Conservation (phyloP, 2,329 filamentous ascomycete species). For the Cytospora chrysosperma region DNA sequence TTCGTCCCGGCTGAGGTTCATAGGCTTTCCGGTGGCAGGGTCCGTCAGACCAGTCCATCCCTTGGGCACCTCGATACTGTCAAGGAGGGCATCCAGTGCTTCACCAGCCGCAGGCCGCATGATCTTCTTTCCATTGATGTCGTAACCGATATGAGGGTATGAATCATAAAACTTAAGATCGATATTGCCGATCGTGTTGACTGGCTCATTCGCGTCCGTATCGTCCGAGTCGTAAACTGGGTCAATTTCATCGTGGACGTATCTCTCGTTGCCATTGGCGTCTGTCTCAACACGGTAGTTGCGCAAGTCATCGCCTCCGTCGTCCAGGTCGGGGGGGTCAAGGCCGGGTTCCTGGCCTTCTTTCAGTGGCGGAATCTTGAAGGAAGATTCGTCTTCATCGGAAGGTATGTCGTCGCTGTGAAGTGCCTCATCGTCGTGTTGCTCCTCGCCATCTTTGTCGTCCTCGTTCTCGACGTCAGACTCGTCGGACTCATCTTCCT, state of each 20-base stretch:
- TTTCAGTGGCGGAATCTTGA: slow-evolving; percentile 18
- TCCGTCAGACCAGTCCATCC: slow-evolving; percentile 97
- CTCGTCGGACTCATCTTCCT: slow-evolving; percentile 41
- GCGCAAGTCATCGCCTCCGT: slow-evolving; percentile 40
- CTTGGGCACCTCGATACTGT: slow-evolving; percentile 95
- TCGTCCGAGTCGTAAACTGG: slow-evolving; percentile 96
- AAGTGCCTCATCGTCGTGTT: slow-evolving; percentile 39
- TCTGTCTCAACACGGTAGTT: slow-evolving; percentile 66
- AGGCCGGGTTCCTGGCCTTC: slow-evolving; percentile 23
- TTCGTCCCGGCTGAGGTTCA: slow-evolving; percentile 85
- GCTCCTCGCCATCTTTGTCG: slow-evolving; percentile 41
- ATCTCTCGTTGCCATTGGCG: slow-evolving; percentile 86
- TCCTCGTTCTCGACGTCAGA: slow-evolving; percentile 48
- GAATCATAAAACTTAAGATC: slow-evolving; percentile 93
- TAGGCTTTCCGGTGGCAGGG: slow-evolving; percentile 86
- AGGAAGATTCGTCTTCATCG: slow-evolving; percentile 29
- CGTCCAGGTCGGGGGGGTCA: slow-evolving; percentile 37
- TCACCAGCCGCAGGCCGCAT: slow-evolving; percentile 93
- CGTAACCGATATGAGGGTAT: slow-evolving; percentile 97
- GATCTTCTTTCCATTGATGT: slow-evolving; percentile 98
- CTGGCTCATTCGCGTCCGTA: slow-evolving; percentile 73
- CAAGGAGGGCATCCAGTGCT: slow-evolving; percentile 86
- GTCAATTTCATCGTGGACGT: slow-evolving; percentile 91
- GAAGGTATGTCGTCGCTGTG: slow-evolving; percentile 44
- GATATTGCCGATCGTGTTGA: slow-evolving; percentile 94